Percentiles rank a stretch among this genome's conserved stretches.
These are phyloP conservation scores for Ananas comosus DNA, from an alignment of 176 grass and related monocot species.

Conservation along the genomic window DNA sequence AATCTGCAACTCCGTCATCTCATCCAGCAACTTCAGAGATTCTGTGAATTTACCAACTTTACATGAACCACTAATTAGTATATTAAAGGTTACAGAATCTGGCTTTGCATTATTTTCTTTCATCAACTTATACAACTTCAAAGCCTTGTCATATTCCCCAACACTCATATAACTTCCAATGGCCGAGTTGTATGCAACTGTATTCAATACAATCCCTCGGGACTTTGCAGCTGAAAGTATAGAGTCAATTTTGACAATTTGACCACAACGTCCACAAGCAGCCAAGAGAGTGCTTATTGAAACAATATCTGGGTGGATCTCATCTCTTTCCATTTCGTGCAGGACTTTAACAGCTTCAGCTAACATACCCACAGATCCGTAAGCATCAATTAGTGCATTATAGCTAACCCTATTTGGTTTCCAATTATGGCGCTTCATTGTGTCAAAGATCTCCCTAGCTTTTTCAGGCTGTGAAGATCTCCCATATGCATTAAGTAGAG, in stretches of 20 bases:
- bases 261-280: conserved; percentile 49
- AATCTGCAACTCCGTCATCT: conserved; percentile 59
- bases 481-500: conserved; percentile 89
- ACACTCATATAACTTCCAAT: conserved; percentile 78
- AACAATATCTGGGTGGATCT: conserved; percentile 65
- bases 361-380: conserved; percentile 75
- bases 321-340: conserved; percentile 74
- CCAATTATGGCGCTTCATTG: conserved; percentile 49
- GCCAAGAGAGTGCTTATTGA: conserved; percentile 90
- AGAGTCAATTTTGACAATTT: conserved; percentile 65
- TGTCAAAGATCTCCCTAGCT: conserved; percentile 61
- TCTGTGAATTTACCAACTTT: conserved; percentile 62
- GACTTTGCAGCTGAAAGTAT: conserved; percentile 57
- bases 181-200: conserved; percentile 80
- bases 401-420: conserved; percentile 96
- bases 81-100: conserved; percentile 75
- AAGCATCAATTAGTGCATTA: conserved; percentile 96
- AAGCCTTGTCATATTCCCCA: conserved; percentile 72
- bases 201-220: conserved; percentile 68
- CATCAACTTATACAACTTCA: conserved; percentile 63
- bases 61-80: conserved; percentile 73
- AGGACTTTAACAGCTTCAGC: conserved; percentile 57
- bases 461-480: conserved; percentile 74
- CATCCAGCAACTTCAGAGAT: conserved; percentile 66
- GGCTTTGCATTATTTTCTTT: conserved; percentile 51